Percentiles rank a stretch among this genome's conserved stretches.
phyloP scores from a whole-genome alignment of 768 basidiomycete genomes.

The Auriscalpium microsporum region DNA sequence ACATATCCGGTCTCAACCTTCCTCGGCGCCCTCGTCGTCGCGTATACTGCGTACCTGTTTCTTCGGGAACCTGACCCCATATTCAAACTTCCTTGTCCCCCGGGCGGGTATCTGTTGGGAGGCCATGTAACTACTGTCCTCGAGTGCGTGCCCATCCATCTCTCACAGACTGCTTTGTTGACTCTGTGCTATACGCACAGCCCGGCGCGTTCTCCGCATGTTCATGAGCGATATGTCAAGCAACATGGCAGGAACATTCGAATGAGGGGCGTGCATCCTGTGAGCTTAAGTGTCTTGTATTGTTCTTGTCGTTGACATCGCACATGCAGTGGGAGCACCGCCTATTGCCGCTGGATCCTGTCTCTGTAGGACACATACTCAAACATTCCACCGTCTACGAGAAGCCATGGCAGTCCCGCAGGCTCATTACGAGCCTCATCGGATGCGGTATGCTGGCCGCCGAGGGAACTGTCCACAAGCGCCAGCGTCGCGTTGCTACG shows the following conservation, averaged over 20 bases:
- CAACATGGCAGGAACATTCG: conserved; percentile 64
- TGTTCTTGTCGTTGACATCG: not conserved
- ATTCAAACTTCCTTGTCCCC: conserved; percentile 7
- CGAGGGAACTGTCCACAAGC: conserved; percentile 69
- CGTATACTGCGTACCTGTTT: conserved; percentile 3
- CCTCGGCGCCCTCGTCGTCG: not conserved
- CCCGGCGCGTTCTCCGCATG: conserved; percentile 2
- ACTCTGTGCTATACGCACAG: not conserved
- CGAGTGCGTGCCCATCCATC: conserved; percentile 1
- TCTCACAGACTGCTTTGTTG: not conserved
- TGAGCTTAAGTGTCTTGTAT: conserved; percentile 30
- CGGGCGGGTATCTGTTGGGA: conserved; percentile 1
- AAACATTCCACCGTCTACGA: conserved; percentile 67
- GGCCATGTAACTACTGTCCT: conserved; percentile 2
- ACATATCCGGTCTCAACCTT: no score
- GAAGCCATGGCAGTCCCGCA: conserved; percentile 77
- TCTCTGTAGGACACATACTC: conserved; percentile 64
- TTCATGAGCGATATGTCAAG: conserved; percentile 34
- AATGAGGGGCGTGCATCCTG: conserved; percentile 59
- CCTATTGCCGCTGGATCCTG: conserved; percentile 73
- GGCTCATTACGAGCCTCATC: conserved; percentile 66
- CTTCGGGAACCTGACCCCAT: conserved; percentile 8
- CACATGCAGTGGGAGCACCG: conserved; percentile 62
- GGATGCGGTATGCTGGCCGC: conserved; percentile 79
- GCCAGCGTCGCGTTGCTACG: conserved; percentile 68